Conservation (phyloP, 345 rosid species). For the Brassica rapa region DNA sequence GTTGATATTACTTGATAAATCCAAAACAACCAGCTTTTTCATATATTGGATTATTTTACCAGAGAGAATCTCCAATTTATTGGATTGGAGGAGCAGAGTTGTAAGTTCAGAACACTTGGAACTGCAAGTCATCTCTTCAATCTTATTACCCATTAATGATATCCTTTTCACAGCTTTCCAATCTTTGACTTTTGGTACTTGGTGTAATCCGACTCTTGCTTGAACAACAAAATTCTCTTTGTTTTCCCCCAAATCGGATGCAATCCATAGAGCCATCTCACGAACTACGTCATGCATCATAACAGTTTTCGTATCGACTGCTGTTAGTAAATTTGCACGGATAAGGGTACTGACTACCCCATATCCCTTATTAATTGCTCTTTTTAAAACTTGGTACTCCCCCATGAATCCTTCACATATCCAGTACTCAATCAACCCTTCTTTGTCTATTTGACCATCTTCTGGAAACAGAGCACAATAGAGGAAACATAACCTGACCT, state of each 20-base stretch:
- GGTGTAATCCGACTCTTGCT: not conserved
- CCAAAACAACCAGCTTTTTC: conserved; percentile 34
- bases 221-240: conserved; percentile 8
- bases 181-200: conserved; percentile 23
- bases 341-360: conserved; percentile 35
- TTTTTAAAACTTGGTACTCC: not conserved
- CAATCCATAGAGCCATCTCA: conserved; percentile 50
- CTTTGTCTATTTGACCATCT: conserved; percentile 7
- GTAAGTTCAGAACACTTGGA: conserved; percentile 29
- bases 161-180: conserved; percentile 32
- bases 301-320: not conserved
- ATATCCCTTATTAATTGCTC: conserved; percentile 36
- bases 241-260: conserved; percentile 5
- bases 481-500: conserved; percentile 40
- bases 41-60: conserved; percentile 28
- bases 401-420: conserved; percentile 25
- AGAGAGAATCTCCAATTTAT: conserved; percentile 13
- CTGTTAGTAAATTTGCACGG: conserved; percentile 42
- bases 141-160: conserved; percentile 37
- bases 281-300: conserved; percentile 48
- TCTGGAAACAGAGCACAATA: conserved; percentile 48
- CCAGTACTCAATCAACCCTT: conserved; percentile 41
- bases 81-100: conserved; percentile 37
- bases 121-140: conserved; percentile 16
- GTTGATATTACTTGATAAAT: conserved; percentile 32